Evolutionary conservation across 495 filamentous ascomycete genomes (phyloP), one percentile per base, ranked within the genome.

Genomic region (Penicillium canescens): DNA sequence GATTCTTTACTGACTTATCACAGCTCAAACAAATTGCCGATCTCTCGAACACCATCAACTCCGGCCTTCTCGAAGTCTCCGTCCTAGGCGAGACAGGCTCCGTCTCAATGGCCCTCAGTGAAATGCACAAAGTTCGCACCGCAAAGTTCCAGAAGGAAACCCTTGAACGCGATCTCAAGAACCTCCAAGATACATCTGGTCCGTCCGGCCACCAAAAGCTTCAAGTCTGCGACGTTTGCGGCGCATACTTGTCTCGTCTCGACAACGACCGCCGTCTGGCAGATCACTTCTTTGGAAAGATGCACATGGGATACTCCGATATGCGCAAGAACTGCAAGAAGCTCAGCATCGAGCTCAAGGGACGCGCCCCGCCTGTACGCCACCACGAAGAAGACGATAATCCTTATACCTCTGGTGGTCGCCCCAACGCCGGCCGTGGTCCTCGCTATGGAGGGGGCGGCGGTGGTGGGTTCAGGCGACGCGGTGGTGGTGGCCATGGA

Each of bases 221-320:
- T 46, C 95, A 98, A 71, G 94, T 98, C 16, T 98, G 94, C 80
- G 94, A 98, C 70, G 95, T 98, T 2, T 98, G 94, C 72, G 93
- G 88, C 45, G 94, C 94, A 3, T 98, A 98, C 66, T 78, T 98
- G 48, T 87, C 82, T 49, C 72, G 94, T 16, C 82, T 98, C 21
- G 94, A 98, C 66, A 98, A 98, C 63, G 94, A 98, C 65, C 82
- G 94, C 16, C 78, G 94, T 26, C 65, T 98, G 69, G 94, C 94
- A 24, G 94, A 98, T 69, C 94, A 98, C 64, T 98, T 98, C 71
- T 98, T 96, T 68, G 94, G 94, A 28, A 98, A 98, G 78, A 98
- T 98, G 95, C 94, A 98, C 65, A 77, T 98, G 64, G 94, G 94
- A 0, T 98, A 97, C 67, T 93, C 94, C 33, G 89, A 96, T 74